Base-by-base conservation (phyloP, 1,284 basidiomycete genomes). In the Afroboletus lepidellus region DNA sequence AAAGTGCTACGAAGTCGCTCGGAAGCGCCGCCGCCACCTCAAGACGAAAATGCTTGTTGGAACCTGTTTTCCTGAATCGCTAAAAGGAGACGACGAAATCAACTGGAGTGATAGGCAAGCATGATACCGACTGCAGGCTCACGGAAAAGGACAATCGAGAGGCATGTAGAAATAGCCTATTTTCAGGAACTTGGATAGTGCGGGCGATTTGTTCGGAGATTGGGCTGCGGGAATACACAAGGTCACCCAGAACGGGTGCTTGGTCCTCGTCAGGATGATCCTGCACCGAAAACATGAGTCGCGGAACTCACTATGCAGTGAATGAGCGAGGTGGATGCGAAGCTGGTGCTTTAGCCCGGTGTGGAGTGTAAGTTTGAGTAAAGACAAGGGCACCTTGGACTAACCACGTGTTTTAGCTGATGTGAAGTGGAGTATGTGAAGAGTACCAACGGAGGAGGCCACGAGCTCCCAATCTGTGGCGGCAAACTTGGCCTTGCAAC, bases 281-380 rank as follows among this genome's bases (percentile, higher is more conserved):
- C 20, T 13, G 27, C 11, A 37, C 41, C 15, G 21, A 39, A 33
- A 36, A 50, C 58, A 50, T 41, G 47, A 43, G 8, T 44, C 42
- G 30, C 23, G 36, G 33, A n/a, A 57, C 71, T 29, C 56, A 78
- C 81, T 70, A 38, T 74, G 70, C 36, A 89, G 66, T 50, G 65
- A 69, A 46, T 78, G 73, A 0, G 86, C 76, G 21, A 83, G 62
- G 54, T 87, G 84, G 9, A 85, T 73, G 32, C 86, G 79, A n/a
- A 89, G 76, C 58, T 89, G 86, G 53, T 88, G 85, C 64, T 89
- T 89, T 50, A 80, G 63, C 1, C 86, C 87, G 5, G 86, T 87
- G 46, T 77, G 68, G 18, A 85, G 73, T 7, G 71, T 72, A 5
- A 89, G 71, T 36, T 75, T 73, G 36, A 89, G 62, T 39, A 89